phyloP scores from a whole-genome alignment of 345 rosid species.

The Geranium brycei region DNA sequence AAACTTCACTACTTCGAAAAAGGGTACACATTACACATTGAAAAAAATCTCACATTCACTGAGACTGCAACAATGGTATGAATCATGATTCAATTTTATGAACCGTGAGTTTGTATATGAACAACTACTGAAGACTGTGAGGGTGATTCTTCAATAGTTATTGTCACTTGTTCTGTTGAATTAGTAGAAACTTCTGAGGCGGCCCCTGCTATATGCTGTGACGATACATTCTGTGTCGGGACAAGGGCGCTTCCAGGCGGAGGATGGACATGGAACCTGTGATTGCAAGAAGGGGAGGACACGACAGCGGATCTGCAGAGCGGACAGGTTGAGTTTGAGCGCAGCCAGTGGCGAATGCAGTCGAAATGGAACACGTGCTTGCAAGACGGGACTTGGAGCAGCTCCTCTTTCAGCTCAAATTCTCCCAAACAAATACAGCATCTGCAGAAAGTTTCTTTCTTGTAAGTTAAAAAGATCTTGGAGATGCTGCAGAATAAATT shows the following conservation, averaged over 20 bases:
- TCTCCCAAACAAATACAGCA: constrained; percentile 95
- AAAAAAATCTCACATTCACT: too few relatives aligned
- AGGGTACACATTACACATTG: background rate
- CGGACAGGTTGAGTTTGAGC: constrained; percentile 75
- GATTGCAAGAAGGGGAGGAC: background rate
- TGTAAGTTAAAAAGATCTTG: too few relatives aligned
- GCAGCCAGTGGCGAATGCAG: constrained; percentile 82
- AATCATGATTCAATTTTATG: background rate
- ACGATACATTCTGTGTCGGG: background rate
- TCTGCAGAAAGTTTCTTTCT: constrained; percentile 16
- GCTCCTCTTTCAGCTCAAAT: constrained; percentile 68
- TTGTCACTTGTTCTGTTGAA: too few relatives aligned
- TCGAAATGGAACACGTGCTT: constrained; percentile 78
- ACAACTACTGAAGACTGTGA: background rate
- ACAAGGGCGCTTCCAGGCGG: background rate
- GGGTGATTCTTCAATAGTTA: too few relatives aligned
- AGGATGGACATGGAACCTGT: background rate
- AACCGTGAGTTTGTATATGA: background rate
- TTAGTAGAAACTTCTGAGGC: too few relatives aligned
- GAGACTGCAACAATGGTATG: background rate
- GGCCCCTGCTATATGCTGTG: background rate
- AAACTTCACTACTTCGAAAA: too few relatives aligned
- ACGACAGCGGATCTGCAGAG: constrained; percentile 62
- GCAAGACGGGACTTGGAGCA: constrained; percentile 75
- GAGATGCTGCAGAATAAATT: background rate